phyloP scores from a whole-genome alignment of 108 stramenopile species.

The Phaeodactylum tricornutum region DNA sequence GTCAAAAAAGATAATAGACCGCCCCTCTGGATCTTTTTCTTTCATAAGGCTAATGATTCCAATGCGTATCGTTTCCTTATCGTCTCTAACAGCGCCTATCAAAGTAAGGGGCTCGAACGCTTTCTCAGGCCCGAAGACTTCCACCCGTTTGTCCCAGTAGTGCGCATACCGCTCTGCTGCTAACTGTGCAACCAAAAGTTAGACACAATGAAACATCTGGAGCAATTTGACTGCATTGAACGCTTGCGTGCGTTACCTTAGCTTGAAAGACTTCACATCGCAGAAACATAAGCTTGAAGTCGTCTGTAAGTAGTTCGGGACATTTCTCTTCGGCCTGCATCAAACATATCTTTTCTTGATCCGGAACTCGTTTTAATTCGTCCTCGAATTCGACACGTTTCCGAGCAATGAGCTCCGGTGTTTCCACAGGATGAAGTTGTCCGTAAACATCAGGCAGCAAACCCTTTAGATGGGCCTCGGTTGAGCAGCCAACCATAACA shows the following conservation, averaged over 20 bases:
- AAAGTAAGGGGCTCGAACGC: constrained; percentile 35
- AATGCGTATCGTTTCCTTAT: constrained; percentile 13
- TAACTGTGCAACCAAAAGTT: constrained; percentile 3
- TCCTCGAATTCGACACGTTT: constrained; percentile 22
- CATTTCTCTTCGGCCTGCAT: constrained; percentile 24
- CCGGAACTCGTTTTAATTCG: constrained; percentile 10
- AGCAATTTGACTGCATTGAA: too few species aligned
- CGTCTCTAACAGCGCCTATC: constrained; percentile 18
- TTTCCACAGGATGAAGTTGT: constrained; percentile 39
- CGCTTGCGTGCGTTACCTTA: too few species aligned
- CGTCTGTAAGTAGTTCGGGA: constrained; percentile 20
- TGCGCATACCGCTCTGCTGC: constrained; percentile 29
- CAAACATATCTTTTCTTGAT: constrained; percentile 14
- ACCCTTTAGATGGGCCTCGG: too few species aligned
- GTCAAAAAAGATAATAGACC: constrained; percentile 32
- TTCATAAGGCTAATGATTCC: constrained; percentile 20
- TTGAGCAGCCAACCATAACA: too few species aligned
- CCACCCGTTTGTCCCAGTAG: constrained; percentile 46
- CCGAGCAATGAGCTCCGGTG: constrained; percentile 23
- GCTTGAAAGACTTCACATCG: constrained; percentile 49
- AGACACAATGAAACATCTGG: too few species aligned
- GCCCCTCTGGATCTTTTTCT: constrained; percentile 19
- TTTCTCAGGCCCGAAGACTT: constrained; percentile 30
- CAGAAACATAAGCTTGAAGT: constrained; percentile 39
- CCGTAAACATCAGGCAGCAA: constrained; percentile 29